phyloP scores from a whole-genome alignment of 805 yeast species.

The Cyberlindnera maclurae region DNA sequence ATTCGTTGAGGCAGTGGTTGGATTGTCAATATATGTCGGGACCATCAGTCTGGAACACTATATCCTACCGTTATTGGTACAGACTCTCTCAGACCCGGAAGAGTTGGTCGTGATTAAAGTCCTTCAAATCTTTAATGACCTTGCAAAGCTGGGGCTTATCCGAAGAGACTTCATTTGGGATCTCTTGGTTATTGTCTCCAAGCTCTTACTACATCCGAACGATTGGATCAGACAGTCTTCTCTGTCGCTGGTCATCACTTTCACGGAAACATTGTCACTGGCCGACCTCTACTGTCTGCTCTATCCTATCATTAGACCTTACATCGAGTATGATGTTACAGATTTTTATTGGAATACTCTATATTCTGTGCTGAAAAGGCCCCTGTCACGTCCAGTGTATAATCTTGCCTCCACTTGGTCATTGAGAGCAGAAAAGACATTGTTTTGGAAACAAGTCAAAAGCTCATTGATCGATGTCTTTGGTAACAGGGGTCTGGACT shows the following conservation, averaged over 20 bases:
- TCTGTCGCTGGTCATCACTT: constrained; percentile 50
- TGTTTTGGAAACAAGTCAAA: constrained; percentile 69
- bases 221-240: constrained; percentile 74
- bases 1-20: constrained; percentile 64
- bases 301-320: constrained; percentile 74
- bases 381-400: constrained; percentile 59
- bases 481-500: constrained; percentile 35
- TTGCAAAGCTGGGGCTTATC: constrained; percentile 51
- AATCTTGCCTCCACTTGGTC: constrained; percentile 69
- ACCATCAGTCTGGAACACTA: constrained; percentile 79
- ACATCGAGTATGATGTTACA: constrained; percentile 67
- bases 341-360: constrained; percentile 60
- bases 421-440: constrained; percentile 49
- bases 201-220: constrained; percentile 77
- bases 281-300: constrained; percentile 82
- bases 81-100: constrained; percentile 77
- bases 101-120: constrained; percentile 74
- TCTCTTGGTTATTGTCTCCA: constrained; percentile 40
- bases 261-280: constrained; percentile 53
- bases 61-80: constrained; percentile 75
- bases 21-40: constrained; percentile 76
- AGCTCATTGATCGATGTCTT: constrained; percentile 33
- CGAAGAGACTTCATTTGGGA: constrained; percentile 47
- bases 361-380: constrained; percentile 59
- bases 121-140: constrained; percentile 47